These are phyloP conservation scores for Hypomontagnella monticulosa DNA, from an alignment of 495 filamentous ascomycete species.

Conservation along the genomic window DNA sequence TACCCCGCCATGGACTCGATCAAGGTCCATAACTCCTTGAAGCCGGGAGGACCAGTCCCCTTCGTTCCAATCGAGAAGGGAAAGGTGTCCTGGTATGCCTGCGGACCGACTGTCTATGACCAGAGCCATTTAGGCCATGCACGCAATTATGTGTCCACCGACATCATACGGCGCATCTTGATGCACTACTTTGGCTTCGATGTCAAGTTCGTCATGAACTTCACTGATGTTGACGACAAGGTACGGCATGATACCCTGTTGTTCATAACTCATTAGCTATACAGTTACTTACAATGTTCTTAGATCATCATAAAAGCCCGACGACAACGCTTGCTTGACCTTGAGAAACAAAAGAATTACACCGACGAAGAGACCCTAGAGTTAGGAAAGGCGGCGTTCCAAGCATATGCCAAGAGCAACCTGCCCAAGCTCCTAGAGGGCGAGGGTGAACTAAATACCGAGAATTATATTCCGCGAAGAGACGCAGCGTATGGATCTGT, in stretches of 20 bases:
- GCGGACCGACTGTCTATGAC: constrained; percentile 94
- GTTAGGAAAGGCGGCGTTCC: constrained; percentile 72
- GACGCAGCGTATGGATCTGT: constrained; percentile 71
- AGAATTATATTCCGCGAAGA: constrained; percentile 64
- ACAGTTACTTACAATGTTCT: constrained; percentile 58
- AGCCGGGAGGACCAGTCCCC: constrained; percentile 70
- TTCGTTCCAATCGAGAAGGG: constrained; percentile 80
- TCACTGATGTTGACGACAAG: constrained; percentile 93
- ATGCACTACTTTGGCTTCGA: constrained; percentile 86
- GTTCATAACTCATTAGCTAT: background rate
- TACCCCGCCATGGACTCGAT: constrained; percentile 59
- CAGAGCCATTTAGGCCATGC: constrained; percentile 91
- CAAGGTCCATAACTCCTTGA: constrained; percentile 80
- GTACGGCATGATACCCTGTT: constrained; percentile 46
- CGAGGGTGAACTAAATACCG: constrained; percentile 54
- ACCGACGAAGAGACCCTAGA: constrained; percentile 56
- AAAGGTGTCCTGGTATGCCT: constrained; percentile 87
- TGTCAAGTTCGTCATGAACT: constrained; percentile 94
- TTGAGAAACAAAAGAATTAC: constrained; percentile 57
- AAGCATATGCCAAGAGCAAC: constrained; percentile 78
- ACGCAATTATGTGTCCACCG: constrained; percentile 92
- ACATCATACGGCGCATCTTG: constrained; percentile 90
- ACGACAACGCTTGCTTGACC: constrained; percentile 78
- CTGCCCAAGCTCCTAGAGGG: constrained; percentile 67
- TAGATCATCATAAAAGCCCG: constrained; percentile 86